These are phyloP conservation scores for Coprinopsis strossmayeri DNA, from an alignment of 768 basidiomycete species.

Conservation along the genomic window DNA sequence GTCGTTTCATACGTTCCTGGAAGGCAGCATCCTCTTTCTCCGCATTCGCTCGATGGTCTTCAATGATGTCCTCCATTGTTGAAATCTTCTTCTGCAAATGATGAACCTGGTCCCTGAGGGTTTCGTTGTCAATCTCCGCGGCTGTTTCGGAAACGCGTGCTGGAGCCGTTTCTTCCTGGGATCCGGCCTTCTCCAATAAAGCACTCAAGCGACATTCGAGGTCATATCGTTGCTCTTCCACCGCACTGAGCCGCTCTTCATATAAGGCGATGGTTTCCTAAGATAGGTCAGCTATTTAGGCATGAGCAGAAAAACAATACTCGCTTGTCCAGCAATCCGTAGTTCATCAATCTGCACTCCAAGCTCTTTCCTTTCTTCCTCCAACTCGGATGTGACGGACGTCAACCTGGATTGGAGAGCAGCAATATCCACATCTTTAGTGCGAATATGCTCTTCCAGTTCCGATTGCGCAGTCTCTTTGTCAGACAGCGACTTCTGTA, in stretches of 20 bases:
- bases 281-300: neutral
- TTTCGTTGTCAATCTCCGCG: constrained; percentile 91
- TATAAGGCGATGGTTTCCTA: constrained; percentile 95
- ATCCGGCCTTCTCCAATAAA: constrained; percentile 41
- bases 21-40: constrained; percentile 68
- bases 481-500: constrained; percentile 47
- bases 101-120: constrained; percentile 80
- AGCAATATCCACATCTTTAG: constrained; percentile 57
- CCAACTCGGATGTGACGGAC: constrained; percentile 23
- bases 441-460: constrained; percentile 40
- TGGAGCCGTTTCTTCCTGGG: constrained; percentile 19
- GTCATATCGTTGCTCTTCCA: constrained; percentile 71
- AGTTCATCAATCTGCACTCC: constrained; percentile 76
- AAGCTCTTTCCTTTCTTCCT: constrained; percentile 61
- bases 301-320: neutral
- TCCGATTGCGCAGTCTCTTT: constrained; percentile 47
- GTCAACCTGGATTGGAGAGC: constrained; percentile 37
- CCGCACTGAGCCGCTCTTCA: constrained; percentile 75
- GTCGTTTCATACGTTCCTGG: constrained; percentile 56
- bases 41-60: constrained; percentile 62
- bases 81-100: constrained; percentile 77
- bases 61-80: constrained; percentile 77
- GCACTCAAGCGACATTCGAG: constrained; percentile 55
- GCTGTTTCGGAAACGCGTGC: constrained; percentile 50
- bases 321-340: constrained; percentile 81